Evolutionary conservation across 495 filamentous ascomycete species (phyloP), one percentile per base, ranked within the genome.

Genomic region (Xylaria grammica): DNA sequence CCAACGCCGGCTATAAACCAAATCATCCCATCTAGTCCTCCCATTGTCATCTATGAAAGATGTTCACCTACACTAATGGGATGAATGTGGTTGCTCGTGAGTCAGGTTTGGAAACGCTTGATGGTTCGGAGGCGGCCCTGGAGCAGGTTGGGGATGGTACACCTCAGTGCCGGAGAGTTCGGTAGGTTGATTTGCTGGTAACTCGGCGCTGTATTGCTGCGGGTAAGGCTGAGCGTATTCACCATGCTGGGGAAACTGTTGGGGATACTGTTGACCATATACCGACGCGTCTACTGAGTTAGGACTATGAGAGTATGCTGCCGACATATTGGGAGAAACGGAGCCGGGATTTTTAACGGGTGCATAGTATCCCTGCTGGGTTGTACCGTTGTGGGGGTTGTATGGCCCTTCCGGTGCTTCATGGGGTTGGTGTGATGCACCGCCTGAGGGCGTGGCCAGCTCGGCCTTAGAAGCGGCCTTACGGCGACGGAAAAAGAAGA

Each of bases 401-500:
- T 53, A 63, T 19, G 69, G 9, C 7, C 52, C 29, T 38, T 55
- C 27, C 20, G 10, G 40, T 20, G 32, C 19, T 38, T 24, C 40
- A 3, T 46, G 51, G 13, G 50, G 4, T 30, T 7, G 10, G 26
- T 42, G 26, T n/a, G 38, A 34, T 36, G 49, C 15, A 27, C 20
- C 29, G n/a, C 38, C 38, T 30, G 61, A 49, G 15, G 27, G 20
- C 10, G 42, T 7, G 20, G 34, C 32, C 1, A 15, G 20, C 10
- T 63, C 52, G 26, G 27, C 29, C 24, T 29, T 36, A 4, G 45
- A 17, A 11, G 51, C 46, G 36, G 67, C 62, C 62, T 70, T 74
- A 15, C 78, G 78, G 34, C 77, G 78, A 0, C 71, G 72, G 22
- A 77, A 27, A 58, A 78, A 71, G 62, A 72, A 77, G 69, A 75